Evolutionary conservation across 225 moss, liverwort and hornwort species (phyloP), one percentile per base, ranked within the genome.

Genomic region (Pseudisothecium myosuroides): DNA sequence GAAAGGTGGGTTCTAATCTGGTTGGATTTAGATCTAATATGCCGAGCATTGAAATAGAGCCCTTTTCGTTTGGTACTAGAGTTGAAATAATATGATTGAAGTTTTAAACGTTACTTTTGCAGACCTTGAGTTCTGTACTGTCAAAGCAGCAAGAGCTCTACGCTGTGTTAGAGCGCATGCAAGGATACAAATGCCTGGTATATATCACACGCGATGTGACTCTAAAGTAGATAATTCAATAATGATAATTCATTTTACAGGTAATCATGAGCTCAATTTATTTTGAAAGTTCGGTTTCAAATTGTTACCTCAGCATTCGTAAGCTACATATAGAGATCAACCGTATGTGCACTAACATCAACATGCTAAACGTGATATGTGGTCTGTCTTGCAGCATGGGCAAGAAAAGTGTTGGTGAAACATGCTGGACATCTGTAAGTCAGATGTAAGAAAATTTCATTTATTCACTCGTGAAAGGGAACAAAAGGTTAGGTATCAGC

Each of bases 141-240:
- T 89, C 87, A 45, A 93, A 93, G 64, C 93, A 93, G 61, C 87
- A 93, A 64, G 90, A 93, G 80, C 88, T 93, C 14, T 88, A 88
- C 16, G 88, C 88, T 37, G n/a, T 88, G 67, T 78, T 93, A 31
- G 90, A 93, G 83, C 90, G 77, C 59, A 91, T 90, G 81, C 88
- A 89, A 68, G 43, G 85, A 39, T 85, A 69, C 32, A 91, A 91
- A 75, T 93, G 86, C 83, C 61, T 82, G 91, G 92, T 92, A 91
- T 47, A 19, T 6, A 58, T 74, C 50, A 64, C 68, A n/a, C 62
- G 10, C 60, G 2, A 60, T 39, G 28, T 22, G n/a, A 82, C n/a
- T 80, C 79, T 50, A 26, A 62, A 52, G 24, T 65, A 19, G 14
- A 67, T 58, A 23, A 37, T 47, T n/a, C 26, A 58, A 37, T 45